phyloP scores from a whole-genome alignment of 441 rosid species.

The Hura crepitans region DNA sequence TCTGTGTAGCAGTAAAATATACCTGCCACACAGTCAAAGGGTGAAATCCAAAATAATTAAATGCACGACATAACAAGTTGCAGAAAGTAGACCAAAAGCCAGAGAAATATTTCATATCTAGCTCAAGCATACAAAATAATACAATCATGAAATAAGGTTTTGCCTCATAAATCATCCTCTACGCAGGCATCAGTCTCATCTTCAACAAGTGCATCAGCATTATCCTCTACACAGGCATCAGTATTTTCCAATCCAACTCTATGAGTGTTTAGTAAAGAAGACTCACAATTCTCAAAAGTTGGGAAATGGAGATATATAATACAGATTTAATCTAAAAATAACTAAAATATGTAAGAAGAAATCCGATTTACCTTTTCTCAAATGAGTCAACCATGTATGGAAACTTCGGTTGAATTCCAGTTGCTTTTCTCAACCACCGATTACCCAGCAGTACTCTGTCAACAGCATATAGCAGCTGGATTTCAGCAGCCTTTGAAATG shows the following conservation, averaged over 20 bases:
- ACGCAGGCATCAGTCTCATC: background rate
- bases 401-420: slow-evolving; percentile 90
- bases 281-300: background rate
- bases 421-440: slow-evolving; percentile 90
- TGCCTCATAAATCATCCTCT: background rate
- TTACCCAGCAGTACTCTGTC: slow-evolving; percentile 79
- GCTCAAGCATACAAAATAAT: background rate
- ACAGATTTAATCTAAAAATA: background rate
- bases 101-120: slow-evolving; percentile 1
- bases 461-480: slow-evolving; percentile 74
- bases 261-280: background rate
- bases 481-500: slow-evolving; percentile 92
- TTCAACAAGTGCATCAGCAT: background rate
- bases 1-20: background rate
- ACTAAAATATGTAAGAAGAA: background rate
- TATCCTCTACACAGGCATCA: background rate
- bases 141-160: background rate
- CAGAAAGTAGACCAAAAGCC: background rate
- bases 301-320: background rate
- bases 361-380: slow-evolving; percentile 67
- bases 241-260: background rate
- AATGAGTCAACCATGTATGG: slow-evolving; percentile 91
- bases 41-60: background rate
- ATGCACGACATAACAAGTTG: background rate
- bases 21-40: background rate